phyloP scores from a whole-genome alignment of 306 rosid genomes.

The Prunus mume region DNA sequence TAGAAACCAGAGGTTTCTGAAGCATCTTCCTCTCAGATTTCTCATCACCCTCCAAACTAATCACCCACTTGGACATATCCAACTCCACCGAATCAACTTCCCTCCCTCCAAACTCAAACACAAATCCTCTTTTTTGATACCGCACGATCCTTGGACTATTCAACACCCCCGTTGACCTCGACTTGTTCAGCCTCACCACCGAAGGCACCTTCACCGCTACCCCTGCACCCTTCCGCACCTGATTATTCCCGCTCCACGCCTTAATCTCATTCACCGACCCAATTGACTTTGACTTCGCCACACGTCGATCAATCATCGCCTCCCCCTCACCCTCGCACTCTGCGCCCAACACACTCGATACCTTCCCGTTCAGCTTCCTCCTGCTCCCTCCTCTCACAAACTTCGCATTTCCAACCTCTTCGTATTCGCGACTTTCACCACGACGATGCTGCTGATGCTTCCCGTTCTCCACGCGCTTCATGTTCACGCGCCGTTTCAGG shows the following conservation, averaged over 20 bases:
- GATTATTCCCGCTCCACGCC: conserved; percentile 1
- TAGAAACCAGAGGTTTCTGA: conserved; percentile 47
- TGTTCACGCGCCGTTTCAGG: conserved; percentile 44
- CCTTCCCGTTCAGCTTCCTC: conserved; percentile 48
- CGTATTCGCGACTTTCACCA: conserved; percentile 12
- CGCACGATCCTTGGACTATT: conserved; percentile 19
- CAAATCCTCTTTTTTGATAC: conserved; percentile 9
- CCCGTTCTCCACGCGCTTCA: conserved; percentile 35
- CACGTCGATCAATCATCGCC: conserved; percentile 12
- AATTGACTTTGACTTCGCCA: conserved; percentile 50
- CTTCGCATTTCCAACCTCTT: conserved; percentile 22
- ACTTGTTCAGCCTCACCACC: conserved; percentile 41
- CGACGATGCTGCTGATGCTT: background rate
- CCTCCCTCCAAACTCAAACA: conserved; percentile 30
- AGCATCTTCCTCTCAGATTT: conserved; percentile 38
- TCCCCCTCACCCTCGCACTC: conserved; percentile 27
- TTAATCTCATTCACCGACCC: conserved; percentile 36
- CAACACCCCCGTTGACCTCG: conserved; percentile 63
- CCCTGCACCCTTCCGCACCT: conserved; percentile 30
- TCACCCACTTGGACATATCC: conserved; percentile 46
- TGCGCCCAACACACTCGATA: conserved; percentile 46
- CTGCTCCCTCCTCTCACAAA: conserved; percentile 31
- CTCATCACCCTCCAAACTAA: conserved; percentile 19
- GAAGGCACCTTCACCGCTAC: conserved; percentile 27
- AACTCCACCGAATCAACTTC: conserved; percentile 8